Conservation (phyloP, 495 filamentous ascomycete genomes). For the Penicillium subrubescens region DNA sequence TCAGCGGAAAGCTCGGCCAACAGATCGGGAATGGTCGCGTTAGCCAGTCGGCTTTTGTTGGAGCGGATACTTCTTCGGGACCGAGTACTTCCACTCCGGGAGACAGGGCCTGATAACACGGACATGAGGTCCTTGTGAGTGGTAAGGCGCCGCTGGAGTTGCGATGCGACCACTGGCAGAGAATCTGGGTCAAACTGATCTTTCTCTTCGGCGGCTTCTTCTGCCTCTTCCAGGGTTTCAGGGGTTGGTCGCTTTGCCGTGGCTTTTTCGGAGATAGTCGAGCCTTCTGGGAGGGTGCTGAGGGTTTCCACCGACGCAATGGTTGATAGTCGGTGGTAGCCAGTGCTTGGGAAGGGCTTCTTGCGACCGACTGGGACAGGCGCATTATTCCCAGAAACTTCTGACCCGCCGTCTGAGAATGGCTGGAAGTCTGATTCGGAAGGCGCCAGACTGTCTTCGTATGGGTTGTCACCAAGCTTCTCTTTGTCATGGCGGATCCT, state of each 20-base stretch:
- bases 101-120: conserved; percentile 76
- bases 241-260: background rate
- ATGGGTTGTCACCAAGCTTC: conserved; percentile 18
- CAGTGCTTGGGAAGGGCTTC: conserved; percentile 63
- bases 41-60: conserved; percentile 63
- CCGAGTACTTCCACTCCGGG: conserved; percentile 64
- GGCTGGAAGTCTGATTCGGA: conserved; percentile 33
- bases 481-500: conserved; percentile 19
- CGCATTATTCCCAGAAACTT: conserved; percentile 43
- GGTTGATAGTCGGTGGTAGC: conserved; percentile 70
- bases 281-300: conserved; percentile 47
- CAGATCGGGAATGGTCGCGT: conserved; percentile 70
- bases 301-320: conserved; percentile 68
- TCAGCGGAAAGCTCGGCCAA: conserved; percentile 81
- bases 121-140: conserved; percentile 94
- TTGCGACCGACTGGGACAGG: conserved; percentile 44
- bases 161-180: conserved; percentile 46
- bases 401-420: conserved; percentile 38
- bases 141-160: conserved; percentile 72
- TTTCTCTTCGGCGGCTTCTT: conserved; percentile 39
- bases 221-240: conserved; percentile 12
- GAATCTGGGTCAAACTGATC: conserved; percentile 50
- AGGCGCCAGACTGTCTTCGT: conserved; percentile 26
- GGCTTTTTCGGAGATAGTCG: conserved; percentile 15
- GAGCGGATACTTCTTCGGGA: conserved; percentile 74